These are phyloP conservation scores for Beauveria rudraprayagi DNA, from an alignment of 2,329 filamentous ascomycete genomes.

Conservation along the genomic window DNA sequence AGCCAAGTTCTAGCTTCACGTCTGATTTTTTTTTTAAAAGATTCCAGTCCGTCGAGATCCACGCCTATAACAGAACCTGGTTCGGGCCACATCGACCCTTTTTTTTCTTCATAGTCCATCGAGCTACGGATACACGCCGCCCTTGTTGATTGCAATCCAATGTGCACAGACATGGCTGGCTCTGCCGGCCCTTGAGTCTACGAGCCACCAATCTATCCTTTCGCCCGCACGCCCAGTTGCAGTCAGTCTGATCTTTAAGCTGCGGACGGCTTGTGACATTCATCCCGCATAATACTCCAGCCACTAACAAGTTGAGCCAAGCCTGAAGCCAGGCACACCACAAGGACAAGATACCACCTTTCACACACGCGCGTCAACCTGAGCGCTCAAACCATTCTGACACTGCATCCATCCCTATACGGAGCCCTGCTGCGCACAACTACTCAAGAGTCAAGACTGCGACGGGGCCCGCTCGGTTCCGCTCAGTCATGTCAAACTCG, in stretches of 20 bases:
- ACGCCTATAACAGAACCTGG: not conserved
- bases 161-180: slow-evolving; percentile 4
- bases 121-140: not conserved
- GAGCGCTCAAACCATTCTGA: slow-evolving; percentile 9
- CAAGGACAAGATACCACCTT: not conserved
- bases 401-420: not conserved
- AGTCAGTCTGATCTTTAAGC: slow-evolving; percentile 8
- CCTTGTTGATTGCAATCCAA: not conserved
- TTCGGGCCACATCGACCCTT: slow-evolving; percentile 3
- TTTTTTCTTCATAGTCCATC: not conserved
- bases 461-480: not conserved
- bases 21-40: not conserved
- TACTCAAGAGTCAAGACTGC: not conserved
- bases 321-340: slow-evolving; percentile 1
- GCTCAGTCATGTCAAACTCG: not conserved
- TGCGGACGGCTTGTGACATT: slow-evolving; percentile 9
- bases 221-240: not conserved
- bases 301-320: not conserved
- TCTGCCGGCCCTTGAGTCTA: not conserved
- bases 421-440: not conserved
- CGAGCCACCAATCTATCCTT: slow-evolving; percentile 3
- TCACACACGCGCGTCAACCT: slow-evolving; percentile 6
- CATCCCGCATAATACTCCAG: slow-evolving; percentile 4
- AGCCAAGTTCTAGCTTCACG: not conserved
- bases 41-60: not conserved